Evolutionary conservation across 148 eudicot genomes (phyloP).

Genomic region (Fagopyrum esculentum): DNA sequence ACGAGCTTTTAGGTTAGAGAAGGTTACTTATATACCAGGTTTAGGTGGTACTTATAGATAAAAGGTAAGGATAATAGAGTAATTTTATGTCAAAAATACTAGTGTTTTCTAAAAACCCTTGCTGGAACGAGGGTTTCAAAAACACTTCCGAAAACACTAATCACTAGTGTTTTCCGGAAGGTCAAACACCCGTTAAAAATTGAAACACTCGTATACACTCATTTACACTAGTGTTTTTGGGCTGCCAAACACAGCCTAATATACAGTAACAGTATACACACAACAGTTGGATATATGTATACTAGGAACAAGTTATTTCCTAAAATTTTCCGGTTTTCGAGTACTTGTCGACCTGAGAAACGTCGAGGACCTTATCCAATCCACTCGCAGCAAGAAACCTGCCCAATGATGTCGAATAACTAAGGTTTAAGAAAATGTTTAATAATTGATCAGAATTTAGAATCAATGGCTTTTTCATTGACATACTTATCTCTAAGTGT

Average conservation of each 20-base stretch:
- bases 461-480: neutral
- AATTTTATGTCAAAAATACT: too few species aligned
- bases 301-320: neutral
- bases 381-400: conserved; percentile 65
- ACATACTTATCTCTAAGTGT: conserved; percentile 60
- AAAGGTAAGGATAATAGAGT: too few species aligned
- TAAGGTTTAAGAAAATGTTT: neutral
- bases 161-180: too few species aligned
- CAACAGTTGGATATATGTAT: neutral
- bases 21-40: too few species aligned
- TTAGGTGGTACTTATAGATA: too few species aligned
- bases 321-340: conserved; percentile 20
- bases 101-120: too few species aligned
- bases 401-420: conserved; percentile 12
- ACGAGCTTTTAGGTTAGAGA: too few species aligned
- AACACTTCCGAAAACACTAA: too few species aligned
- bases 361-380: conserved; percentile 40
- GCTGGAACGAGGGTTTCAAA: too few species aligned
- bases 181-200: too few species aligned
- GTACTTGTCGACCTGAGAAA: conserved; percentile 41
- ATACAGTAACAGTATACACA: neutral
- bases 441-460: neutral
- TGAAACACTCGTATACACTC: too few species aligned
- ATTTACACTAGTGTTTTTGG: too few species aligned
- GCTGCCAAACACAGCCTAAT: neutral